Conservation (phyloP, 139 green algal genomes). For the Chlorella sp. region DNA sequence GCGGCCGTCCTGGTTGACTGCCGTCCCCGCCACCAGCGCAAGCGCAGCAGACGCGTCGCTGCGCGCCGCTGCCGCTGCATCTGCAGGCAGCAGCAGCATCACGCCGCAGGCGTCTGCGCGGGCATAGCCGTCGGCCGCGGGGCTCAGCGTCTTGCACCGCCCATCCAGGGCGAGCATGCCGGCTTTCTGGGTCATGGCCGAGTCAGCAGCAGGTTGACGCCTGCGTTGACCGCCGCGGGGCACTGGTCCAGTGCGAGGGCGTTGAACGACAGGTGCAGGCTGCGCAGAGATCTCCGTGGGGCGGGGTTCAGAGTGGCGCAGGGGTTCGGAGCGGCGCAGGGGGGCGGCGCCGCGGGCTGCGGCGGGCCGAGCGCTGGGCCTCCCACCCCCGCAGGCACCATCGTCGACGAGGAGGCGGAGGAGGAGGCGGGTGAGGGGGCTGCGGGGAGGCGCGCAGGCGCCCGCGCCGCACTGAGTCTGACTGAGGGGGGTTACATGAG, state of each 20-base stretch:
- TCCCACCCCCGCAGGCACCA: constrained; percentile 2
- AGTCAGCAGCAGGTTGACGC: constrained; percentile 78
- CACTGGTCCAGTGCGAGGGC: constrained; percentile 68
- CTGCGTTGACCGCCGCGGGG: constrained; percentile 45
- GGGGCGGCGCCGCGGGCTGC: too few relatives aligned
- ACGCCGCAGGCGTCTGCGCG: constrained; percentile 42
- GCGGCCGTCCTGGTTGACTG: constrained; percentile 70
- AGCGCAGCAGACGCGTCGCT: not conserved
- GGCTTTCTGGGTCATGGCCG: constrained; percentile 69
- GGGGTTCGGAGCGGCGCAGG: too few relatives aligned
- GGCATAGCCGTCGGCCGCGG: constrained; percentile 59
- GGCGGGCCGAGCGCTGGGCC: too few relatives aligned
- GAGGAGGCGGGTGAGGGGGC: constrained; percentile 21
- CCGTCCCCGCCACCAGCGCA: constrained; percentile 35
- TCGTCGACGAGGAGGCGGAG: constrained; percentile 13
- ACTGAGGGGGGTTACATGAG: too few relatives aligned
- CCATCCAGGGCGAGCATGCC: constrained; percentile 81
- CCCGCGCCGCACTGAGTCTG: too few relatives aligned
- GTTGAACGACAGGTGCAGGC: constrained; percentile 29
- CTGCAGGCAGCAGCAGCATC: constrained; percentile 36
- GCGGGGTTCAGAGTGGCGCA: not conserved
- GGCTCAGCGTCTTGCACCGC: constrained; percentile 85
- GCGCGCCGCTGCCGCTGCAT: not conserved
- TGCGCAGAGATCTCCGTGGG: not conserved
- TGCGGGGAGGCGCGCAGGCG: not conserved